Evolutionary conservation across 352 stramenopile species (phyloP), one percentile per base, ranked within the genome.

Genomic region (Phytophthora foliorum): DNA sequence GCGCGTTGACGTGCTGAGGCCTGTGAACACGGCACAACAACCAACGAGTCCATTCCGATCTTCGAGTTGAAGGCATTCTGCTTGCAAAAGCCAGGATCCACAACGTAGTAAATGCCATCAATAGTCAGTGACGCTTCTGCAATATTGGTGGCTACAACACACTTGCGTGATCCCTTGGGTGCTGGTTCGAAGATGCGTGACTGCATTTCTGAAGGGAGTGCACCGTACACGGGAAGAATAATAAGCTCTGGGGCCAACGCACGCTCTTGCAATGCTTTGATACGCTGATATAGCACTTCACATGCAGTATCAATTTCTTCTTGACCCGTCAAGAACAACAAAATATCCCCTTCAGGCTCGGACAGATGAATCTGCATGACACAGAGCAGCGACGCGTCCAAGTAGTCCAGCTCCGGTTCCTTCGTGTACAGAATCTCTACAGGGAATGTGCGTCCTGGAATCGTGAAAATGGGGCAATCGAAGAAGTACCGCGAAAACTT

Each of bases 131-230:
- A 99, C 3, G 98, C 97, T 80, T 99, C 98, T 1, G 98, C 98
- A 73, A 99, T 99, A 81, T 99, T 99, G 8, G 98, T 99, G 0
- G 98, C 98, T 10, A 99, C 93, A 0, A 99, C 95, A 74, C 96
- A 98, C 79, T 99, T 99, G 42, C 98, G 94, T 2, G 95, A 92
- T 24, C 97, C 97, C 57, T 92, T 88, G 0, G 96, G 96, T 39
- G 97, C 96, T 11, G 97, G 98, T 77, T 99, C 97, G 69, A 99
- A 99, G 66, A 99, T 99, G 7, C 96, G 89, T 13, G 94, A 98
- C 80, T 99, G 98, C 96, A 99, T 99, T 79, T 99, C 98, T 1
- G 95, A 98, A 41, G 98, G 98, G 32, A 99, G 81, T 0, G 98
- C 93, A 55, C 96, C 98, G 73, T 99, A 99, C 5, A 99, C 97